Evolutionary conservation across 2,329 filamentous ascomycete species (phyloP).

Genomic region (Alternaria gaisen): DNA sequence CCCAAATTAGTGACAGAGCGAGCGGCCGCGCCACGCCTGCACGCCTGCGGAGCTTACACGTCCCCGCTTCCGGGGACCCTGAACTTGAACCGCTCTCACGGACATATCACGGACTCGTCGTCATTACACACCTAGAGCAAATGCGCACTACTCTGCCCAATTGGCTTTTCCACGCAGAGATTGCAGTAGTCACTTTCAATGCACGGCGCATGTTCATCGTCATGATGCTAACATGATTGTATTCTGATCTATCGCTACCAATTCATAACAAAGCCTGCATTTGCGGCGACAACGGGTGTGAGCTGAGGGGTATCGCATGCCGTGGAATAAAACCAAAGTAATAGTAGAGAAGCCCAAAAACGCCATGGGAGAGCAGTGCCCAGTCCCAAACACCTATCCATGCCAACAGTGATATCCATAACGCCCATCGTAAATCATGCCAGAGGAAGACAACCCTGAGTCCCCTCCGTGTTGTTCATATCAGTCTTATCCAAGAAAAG

Average conservation of each 20-base stretch:
- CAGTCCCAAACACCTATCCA: conserved; percentile 28
- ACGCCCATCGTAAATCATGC: conserved; percentile 44
- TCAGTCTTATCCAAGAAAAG: conserved; percentile 30
- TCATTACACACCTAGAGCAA: background rate
- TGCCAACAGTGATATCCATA: conserved; percentile 30
- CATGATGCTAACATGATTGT: background rate
- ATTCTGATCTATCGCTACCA: conserved; percentile 25
- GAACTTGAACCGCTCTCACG: conserved; percentile 1
- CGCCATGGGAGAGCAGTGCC: conserved; percentile 26
- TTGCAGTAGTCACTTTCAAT: background rate
- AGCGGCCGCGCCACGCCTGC: conserved; percentile 31
- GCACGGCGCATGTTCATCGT: background rate
- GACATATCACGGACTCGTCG: background rate
- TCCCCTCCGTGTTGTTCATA: conserved; percentile 27
- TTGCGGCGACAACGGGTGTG: conserved; percentile 23
- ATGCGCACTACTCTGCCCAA: background rate
- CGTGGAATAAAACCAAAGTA: conserved; percentile 2
- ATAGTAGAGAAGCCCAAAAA: conserved; percentile 12
- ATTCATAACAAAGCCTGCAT: conserved; percentile 14
- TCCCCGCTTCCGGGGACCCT: conserved; percentile 31
- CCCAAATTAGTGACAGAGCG: conserved; percentile 35
- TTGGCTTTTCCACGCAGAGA: background rate
- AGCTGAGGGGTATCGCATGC: conserved; percentile 25
- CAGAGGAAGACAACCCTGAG: conserved; percentile 16
- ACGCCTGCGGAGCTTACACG: conserved; percentile 23